These are phyloP conservation scores for Rheum nobile DNA, from an alignment of 148 eudicot genomes.

Conservation along the genomic window DNA sequence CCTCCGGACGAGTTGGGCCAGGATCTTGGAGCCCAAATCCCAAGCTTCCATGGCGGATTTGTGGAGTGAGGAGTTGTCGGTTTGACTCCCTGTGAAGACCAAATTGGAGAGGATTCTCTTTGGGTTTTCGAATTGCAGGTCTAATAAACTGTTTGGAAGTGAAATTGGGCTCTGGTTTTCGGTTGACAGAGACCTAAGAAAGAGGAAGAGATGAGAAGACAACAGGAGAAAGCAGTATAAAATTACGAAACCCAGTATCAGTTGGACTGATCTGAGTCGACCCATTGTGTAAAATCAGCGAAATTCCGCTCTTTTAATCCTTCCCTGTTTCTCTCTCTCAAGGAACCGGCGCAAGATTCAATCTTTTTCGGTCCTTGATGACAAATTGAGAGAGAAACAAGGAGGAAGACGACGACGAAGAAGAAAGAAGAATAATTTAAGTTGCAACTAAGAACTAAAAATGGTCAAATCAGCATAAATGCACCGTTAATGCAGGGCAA, in stretches of 20 bases:
- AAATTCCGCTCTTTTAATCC: not conserved
- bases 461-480: not conserved
- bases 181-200: conserved; percentile 19
- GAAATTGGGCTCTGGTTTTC: not conserved
- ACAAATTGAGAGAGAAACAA: not conserved
- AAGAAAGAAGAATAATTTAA: no score
- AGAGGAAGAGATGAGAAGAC: conserved; percentile 46
- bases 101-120: conserved; percentile 17
- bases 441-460: not conserved
- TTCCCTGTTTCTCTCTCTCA: not conserved
- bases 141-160: not conserved
- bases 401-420: not conserved
- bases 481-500: not conserved
- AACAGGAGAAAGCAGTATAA: conserved; percentile 37
- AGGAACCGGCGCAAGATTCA: not conserved
- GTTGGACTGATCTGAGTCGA: conserved; percentile 52
- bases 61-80: conserved; percentile 23
- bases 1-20: conserved; percentile 27
- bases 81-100: conserved; percentile 1
- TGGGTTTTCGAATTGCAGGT: not conserved
- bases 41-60: conserved; percentile 43
- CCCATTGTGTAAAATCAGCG: conserved; percentile 13
- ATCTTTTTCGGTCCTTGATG: not conserved
- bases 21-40: conserved; percentile 26
- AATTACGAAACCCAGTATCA: conserved; percentile 34